Conservation (phyloP, 495 filamentous ascomycete genomes). For the Trichoderma gamsii region DNA sequence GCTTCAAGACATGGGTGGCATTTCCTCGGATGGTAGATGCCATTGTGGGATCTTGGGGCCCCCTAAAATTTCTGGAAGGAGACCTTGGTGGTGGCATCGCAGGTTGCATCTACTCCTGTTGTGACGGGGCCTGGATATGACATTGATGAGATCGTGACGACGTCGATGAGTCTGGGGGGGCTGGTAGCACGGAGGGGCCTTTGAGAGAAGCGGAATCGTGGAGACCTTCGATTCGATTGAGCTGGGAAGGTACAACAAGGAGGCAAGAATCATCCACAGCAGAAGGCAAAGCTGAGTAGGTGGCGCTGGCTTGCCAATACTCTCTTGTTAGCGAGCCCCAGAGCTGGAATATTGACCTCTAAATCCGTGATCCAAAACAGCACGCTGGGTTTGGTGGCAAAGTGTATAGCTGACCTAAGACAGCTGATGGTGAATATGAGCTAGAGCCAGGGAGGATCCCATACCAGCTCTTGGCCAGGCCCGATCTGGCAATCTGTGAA, state of each 20-base stretch:
- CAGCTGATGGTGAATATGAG: constrained; percentile 10
- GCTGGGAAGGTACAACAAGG: background rate
- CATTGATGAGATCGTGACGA: constrained; percentile 1
- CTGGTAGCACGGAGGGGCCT: background rate
- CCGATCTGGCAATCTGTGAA: constrained; percentile 4
- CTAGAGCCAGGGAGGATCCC: background rate
- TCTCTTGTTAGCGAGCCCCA: background rate
- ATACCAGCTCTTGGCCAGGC: constrained; percentile 6
- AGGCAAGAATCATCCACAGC: background rate
- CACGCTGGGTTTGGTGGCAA: background rate
- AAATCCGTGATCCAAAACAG: background rate
- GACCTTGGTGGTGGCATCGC: constrained; percentile 8
- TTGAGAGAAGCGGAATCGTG: background rate
- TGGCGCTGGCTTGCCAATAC: constrained; percentile 9
- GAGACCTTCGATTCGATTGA: constrained; percentile 4
- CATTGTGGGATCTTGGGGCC: background rate
- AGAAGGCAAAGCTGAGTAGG: background rate
- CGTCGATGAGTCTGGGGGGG: background rate
- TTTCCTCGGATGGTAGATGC: background rate
- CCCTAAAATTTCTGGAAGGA: background rate
- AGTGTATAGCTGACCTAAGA: constrained; percentile 13
- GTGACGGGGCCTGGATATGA: background rate
- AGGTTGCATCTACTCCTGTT: constrained; percentile 9
- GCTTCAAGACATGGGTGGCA: background rate
- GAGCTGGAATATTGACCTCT: background rate